Base-by-base conservation (phyloP, 2,329 filamentous ascomycete genomes). In the Eutypella sp. region DNA sequence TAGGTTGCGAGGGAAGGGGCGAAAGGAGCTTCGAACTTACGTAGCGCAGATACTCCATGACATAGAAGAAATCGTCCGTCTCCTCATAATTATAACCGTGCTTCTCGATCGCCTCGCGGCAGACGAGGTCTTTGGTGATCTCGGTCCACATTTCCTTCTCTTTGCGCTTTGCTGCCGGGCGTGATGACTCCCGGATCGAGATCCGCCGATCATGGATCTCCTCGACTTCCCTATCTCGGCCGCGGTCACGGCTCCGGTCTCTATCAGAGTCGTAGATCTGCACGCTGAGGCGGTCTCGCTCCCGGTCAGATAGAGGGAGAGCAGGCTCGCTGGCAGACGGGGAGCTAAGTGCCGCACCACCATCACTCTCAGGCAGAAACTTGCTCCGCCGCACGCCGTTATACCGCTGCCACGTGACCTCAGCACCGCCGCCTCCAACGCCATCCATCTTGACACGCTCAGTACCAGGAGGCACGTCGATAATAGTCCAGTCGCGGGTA, bases 61-160 rank as follows among this genome's bases (percentile, higher is more conserved):
- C 82, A 66, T 96, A 97, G 68, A 87, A 97, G 67, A 89, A 95
- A 51, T 78, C 81, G 44, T 89, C 85, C 0, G 89, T 93, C 74
- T 97, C 91, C 63, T 96, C 89, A 61, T 84, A 97, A 49, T 88
- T 83, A 66, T 96, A 97, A 3, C 89, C 89, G 61, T 84, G 71
- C 58, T 85, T 76, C 56, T 95, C 85, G 53, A 97, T 87, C 16
- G 93, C 93, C 63, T 96, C 90, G 43, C 85, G 82, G 47, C 85
- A 76, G 15, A 97, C 89, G 29, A 97, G 70, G 56, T 96, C 91
- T 69, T 95, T 96, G 39, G 92, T 95, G 57, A 99, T 89, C 68
- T 97, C 93, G 0, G 93, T 99, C 92, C 92, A 97, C 72, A 95
- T 87, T 48, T 85, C 81, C n/a, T 20, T 19, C 46, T 79, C 16